Conservation (phyloP, 1,284 basidiomycete species). For the Porodaedalea pini region DNA sequence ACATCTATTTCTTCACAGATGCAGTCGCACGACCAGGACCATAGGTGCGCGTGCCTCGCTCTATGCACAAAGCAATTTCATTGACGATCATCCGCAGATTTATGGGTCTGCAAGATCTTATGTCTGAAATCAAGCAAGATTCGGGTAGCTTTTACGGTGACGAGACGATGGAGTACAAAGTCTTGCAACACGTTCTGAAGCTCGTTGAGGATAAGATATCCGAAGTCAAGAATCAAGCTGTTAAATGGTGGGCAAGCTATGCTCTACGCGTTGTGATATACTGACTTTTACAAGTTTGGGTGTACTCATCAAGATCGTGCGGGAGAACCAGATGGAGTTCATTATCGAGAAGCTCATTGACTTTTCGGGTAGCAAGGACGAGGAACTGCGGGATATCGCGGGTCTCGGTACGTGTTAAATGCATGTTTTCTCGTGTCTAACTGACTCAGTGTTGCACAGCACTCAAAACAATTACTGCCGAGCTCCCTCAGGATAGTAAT, state of each 20-base stretch:
- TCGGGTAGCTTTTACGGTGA: conserved; percentile 70
- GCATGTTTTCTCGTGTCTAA: conserved; percentile 8
- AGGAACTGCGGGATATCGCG: conserved; percentile 90
- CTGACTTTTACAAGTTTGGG: conserved; percentile 55
- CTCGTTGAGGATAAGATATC: conserved; percentile 92
- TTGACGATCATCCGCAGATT: conserved; percentile 51
- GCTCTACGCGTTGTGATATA: not conserved
- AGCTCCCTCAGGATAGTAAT: conserved; percentile 78
- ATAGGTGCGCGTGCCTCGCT: conserved; percentile 44
- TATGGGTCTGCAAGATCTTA: conserved; percentile 92
- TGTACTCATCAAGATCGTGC: conserved; percentile 82
- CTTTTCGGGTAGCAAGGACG: conserved; percentile 80
- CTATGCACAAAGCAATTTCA: conserved; percentile 18
- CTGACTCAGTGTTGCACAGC: conserved; percentile 42
- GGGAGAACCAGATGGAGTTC: conserved; percentile 76
- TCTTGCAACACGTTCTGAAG: conserved; percentile 75
- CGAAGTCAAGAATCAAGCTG: conserved; percentile 97
- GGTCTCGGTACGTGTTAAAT: conserved; percentile 66
- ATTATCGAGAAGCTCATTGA: conserved; percentile 87
- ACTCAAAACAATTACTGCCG: conserved; percentile 90
- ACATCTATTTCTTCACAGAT: conserved; percentile 47
- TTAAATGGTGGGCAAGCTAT: conserved; percentile 70
- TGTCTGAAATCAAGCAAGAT: conserved; percentile 80
- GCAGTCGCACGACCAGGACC: conserved; percentile 81
- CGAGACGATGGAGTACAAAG: conserved; percentile 76